Base-by-base conservation (phyloP, 208 protist genomes). In the Strigomonas galati region DNA sequence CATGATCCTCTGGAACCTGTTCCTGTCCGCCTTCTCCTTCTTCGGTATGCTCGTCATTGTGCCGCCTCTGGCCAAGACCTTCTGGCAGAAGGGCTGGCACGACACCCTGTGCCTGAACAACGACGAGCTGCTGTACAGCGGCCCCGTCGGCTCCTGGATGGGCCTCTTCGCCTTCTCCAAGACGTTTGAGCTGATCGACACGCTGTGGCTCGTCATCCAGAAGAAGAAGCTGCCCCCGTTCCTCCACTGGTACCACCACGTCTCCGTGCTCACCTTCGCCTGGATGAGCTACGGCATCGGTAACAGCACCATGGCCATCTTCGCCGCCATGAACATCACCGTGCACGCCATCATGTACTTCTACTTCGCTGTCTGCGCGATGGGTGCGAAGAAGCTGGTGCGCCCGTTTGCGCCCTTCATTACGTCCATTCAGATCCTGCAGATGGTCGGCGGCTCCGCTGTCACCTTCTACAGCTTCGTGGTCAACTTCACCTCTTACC, bases 341-440 rank as follows among this genome's bases (percentile, higher is more conserved):
- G 94, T 98, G 21, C 97, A 98, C 79, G 71, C 91, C 4, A 80
- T 98, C 78, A 98, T 98, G 95, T 98, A 98, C 76, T 74, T 79
- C 6, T 98, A 98, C 76, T 98, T 97, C 70, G 85, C 83, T 52
- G 24, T 96, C 19, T 84, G 80, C 67, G 81, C 79, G 1, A 76
- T 76, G 40, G 84, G 89, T 31, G 40, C 80, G 46, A 79, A 82
- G 76, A 76, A 80, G 62, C n/a, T 86, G 1, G 69, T 90, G 40
- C 82, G 82, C 62, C 77, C 76, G 10, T 74, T 96, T 52, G 87
- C 92, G 0, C 82, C 84, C 31, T 73, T 95, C 54, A 96, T 97
- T 60, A 97, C 93, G 40, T 49, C 61, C 1, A 56, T 91, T 37
- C 93, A 97, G 76, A 85, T 97, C n/a, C 52, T 90, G 6, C 97